Evolutionary conservation across 441 rosid species (phyloP).

Genomic region (Gossypium schwendimanii): DNA sequence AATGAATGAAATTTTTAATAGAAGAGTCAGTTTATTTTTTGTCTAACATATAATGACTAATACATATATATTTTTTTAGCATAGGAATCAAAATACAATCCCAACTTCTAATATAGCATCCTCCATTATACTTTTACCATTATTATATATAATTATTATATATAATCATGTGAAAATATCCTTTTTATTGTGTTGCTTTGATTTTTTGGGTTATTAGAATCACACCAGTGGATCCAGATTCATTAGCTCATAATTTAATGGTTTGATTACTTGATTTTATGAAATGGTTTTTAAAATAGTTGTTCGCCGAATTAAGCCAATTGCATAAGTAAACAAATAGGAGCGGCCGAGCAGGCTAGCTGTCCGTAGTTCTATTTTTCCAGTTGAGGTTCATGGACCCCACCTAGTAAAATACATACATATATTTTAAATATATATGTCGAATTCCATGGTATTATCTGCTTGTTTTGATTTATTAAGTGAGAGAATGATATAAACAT

Average conservation of each 20-base stretch:
- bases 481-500: no score
- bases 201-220: background rate
- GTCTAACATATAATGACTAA: no score
- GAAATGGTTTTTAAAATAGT: background rate
- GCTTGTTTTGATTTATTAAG: no score
- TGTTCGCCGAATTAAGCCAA: background rate
- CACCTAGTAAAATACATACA: background rate
- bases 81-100: no score
- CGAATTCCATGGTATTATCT: no score
- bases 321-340: background rate
- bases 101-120: no score
- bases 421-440: background rate
- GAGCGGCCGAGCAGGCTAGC: background rate
- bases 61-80: no score
- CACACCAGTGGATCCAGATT: conserved; percentile 13
- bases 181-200: background rate
- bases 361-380: background rate
- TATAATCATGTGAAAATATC: conserved; percentile 22
- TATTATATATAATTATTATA: background rate
- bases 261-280: background rate
- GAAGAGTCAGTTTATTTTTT: rapidly evolving
- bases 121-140: no score
- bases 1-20: no score
- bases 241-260: background rate
- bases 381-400: background rate